phyloP scores from a whole-genome alignment of 352 stramenopile species.

The Paralagenidium karlingii region DNA sequence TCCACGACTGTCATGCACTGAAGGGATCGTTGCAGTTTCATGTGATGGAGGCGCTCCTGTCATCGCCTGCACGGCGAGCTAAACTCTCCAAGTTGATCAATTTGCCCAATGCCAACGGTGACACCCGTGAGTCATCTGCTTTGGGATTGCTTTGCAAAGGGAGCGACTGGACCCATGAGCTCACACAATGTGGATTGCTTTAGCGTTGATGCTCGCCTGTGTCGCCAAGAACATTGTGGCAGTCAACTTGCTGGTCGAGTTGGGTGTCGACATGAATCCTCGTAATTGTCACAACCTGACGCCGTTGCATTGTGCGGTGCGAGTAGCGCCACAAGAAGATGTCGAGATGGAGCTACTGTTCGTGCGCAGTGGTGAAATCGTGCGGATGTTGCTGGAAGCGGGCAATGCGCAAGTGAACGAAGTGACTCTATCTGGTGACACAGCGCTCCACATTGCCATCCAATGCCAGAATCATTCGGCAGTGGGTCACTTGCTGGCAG shows the following conservation, averaged over 20 bases:
- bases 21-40: constrained; percentile 26
- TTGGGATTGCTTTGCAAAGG: background rate
- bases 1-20: background rate
- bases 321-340: constrained; percentile 14
- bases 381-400: constrained; percentile 20
- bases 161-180: background rate
- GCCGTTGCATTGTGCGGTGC: constrained; percentile 66
- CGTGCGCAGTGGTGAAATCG: constrained; percentile 29
- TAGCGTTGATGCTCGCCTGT: constrained; percentile 80
- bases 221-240: constrained; percentile 58
- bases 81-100: constrained; percentile 43
- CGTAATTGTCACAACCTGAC: constrained; percentile 48
- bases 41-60: constrained; percentile 42
- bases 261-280: constrained; percentile 21
- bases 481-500: constrained; percentile 19
- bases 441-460: constrained; percentile 63
- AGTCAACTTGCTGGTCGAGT: constrained; percentile 23
- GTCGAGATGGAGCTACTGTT: constrained; percentile 11
- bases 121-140: constrained; percentile 37
- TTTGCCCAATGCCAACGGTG: constrained; percentile 48
- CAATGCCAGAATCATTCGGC: constrained; percentile 37
- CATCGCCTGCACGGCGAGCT: constrained; percentile 20
- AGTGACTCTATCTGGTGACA: constrained; percentile 33
- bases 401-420: constrained; percentile 21
- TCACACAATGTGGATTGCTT: background rate